These are phyloP conservation scores for Paecilomyces variotii DNA, from an alignment of 2,329 filamentous ascomycete species.

Conservation along the genomic window DNA sequence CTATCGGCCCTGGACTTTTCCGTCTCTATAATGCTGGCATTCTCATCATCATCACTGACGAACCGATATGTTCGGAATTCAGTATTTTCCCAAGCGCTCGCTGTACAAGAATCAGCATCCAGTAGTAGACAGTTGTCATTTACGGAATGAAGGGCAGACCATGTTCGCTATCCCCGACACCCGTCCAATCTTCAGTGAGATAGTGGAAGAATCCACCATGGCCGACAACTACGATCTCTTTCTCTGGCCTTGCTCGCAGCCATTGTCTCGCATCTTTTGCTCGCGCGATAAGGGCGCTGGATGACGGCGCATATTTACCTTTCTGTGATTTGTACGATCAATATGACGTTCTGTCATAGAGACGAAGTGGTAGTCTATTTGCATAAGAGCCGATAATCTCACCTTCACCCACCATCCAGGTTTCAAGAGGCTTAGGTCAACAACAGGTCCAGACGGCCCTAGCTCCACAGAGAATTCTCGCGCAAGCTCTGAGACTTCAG, in stretches of 20 bases:
- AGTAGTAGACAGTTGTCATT: neutral
- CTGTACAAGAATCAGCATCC: neutral
- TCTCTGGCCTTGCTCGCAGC: constrained; percentile 8
- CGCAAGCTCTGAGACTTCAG: constrained; percentile 3
- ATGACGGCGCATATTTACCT: constrained; percentile 6
- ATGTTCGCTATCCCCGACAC: constrained; percentile 7
- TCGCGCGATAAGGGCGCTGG: constrained; percentile 5
- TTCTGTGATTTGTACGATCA: neutral
- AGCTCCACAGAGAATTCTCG: constrained; percentile 1
- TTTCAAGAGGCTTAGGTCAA: constrained; percentile 5
- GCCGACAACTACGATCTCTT: constrained; percentile 9
- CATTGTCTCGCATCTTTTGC: constrained; percentile 7
- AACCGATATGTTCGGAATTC: constrained; percentile 8
- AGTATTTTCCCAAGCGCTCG: constrained; percentile 7
- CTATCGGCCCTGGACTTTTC: constrained; percentile 4
- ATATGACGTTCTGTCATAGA: neutral
- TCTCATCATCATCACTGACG: constrained; percentile 1
- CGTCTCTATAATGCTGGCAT: constrained; percentile 7
- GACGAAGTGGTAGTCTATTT: neutral
- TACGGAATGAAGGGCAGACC: neutral
- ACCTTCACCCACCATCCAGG: constrained; percentile 6
- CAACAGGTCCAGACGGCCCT: neutral
- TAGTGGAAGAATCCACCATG: constrained; percentile 13
- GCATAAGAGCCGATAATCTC: neutral
- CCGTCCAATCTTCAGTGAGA: constrained; percentile 11